These are phyloP conservation scores for Kwoniella heveanensis DNA, from an alignment of 768 basidiomycete genomes.

Conservation along the genomic window DNA sequence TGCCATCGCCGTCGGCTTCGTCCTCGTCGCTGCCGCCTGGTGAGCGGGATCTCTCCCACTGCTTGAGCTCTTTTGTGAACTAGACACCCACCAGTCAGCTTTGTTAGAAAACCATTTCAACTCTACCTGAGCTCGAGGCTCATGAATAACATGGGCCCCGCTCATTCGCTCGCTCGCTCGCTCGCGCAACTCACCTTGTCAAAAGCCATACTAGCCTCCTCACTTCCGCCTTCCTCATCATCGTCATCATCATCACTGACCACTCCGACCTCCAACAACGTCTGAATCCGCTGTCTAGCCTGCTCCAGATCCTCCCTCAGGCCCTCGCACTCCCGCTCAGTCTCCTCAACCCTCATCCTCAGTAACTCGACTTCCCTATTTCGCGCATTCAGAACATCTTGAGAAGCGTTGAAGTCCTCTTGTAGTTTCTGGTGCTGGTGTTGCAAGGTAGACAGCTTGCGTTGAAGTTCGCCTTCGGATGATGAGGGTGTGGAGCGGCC, in stretches of 20 bases:
- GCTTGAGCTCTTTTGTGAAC: slow-evolving; percentile 52
- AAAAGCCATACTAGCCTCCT: slow-evolving; percentile 50
- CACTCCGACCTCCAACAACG: slow-evolving; percentile 40
- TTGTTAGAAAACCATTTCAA: background rate
- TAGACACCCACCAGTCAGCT: slow-evolving; percentile 5
- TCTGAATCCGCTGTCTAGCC: slow-evolving; percentile 43
- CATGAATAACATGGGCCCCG: no score
- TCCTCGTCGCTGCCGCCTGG: slow-evolving; percentile 30
- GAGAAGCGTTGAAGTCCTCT: slow-evolving; percentile 51
- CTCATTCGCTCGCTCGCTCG: no score
- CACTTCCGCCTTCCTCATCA: slow-evolving; percentile 29
- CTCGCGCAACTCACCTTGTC: slow-evolving; percentile 44
- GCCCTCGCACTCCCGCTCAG: slow-evolving; percentile 45
- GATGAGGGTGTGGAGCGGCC: slow-evolving; percentile 49
- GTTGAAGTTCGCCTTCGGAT: slow-evolving; percentile 29
- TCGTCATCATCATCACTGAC: slow-evolving; percentile 23
- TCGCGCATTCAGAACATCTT: slow-evolving; percentile 50
- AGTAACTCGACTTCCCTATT: slow-evolving; percentile 54
- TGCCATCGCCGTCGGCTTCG: no score
- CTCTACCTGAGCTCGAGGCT: background rate
- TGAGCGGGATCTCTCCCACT: slow-evolving; percentile 49
- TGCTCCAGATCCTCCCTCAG: slow-evolving; percentile 50
- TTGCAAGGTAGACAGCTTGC: slow-evolving; percentile 41
- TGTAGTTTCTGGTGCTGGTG: slow-evolving; percentile 45
- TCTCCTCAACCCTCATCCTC: slow-evolving; percentile 46